phyloP scores from a whole-genome alignment of 805 yeast genomes.

The Metschnikowia rubicola region DNA sequence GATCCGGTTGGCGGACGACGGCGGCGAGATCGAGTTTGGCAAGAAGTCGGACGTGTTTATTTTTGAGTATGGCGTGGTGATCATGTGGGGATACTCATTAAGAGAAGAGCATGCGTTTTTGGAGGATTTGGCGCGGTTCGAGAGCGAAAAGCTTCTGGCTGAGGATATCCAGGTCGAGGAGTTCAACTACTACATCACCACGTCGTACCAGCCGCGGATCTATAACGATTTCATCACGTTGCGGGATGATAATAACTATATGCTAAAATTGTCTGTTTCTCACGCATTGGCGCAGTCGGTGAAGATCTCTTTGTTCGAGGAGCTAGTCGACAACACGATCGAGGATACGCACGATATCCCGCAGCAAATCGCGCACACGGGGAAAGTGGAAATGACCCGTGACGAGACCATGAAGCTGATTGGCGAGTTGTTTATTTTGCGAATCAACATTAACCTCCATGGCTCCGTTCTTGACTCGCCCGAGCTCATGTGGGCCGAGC shows the following conservation, averaged over 20 bases:
- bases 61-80: constrained; percentile 96
- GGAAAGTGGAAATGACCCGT: constrained; percentile 91
- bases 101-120: constrained; percentile 81
- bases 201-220: constrained; percentile 90
- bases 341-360: constrained; percentile 98
- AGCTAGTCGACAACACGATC: constrained; percentile 92
- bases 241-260: constrained; percentile 84
- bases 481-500: constrained; percentile 98
- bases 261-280: constrained; percentile 88
- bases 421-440: constrained; percentile 87
- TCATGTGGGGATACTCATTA: constrained; percentile 90
- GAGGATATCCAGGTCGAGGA: constrained; percentile 95
- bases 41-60: constrained; percentile 78
- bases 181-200: constrained; percentile 90
- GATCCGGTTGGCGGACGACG: constrained; percentile 84
- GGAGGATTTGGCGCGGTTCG: constrained; percentile 84
- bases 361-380: constrained; percentile 89
- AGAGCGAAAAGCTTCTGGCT: constrained; percentile 82
- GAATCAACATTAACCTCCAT: constrained; percentile 78
- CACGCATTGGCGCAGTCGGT: constrained; percentile 96
- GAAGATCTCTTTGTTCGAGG: constrained; percentile 92
- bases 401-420: constrained; percentile 96
- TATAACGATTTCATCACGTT: constrained; percentile 94
- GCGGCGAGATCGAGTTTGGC: constrained; percentile 89
- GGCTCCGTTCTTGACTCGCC: constrained; percentile 94